phyloP scores from a whole-genome alignment of 768 basidiomycete species.

The Macrolepiota albuminosa region DNA sequence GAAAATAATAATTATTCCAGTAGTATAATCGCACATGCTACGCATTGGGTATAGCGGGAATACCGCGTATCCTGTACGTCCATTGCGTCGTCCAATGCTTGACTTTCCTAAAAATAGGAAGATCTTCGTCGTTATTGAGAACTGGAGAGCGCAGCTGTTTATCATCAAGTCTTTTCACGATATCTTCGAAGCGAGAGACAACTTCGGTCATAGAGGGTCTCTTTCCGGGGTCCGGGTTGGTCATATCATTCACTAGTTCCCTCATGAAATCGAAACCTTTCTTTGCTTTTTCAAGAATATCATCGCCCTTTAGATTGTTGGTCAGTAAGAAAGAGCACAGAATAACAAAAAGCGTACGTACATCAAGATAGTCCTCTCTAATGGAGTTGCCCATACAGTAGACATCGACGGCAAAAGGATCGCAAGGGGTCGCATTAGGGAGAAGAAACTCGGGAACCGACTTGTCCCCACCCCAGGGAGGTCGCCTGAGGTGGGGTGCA shows the following conservation, averaged over 20 bases:
- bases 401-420: slow-evolving; percentile 33
- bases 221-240: slow-evolving; percentile 25
- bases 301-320: not conserved
- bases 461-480: slow-evolving; percentile 35
- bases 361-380: slow-evolving; percentile 11
- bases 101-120: not conserved
- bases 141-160: slow-evolving; percentile 26
- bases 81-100: slow-evolving; percentile 7
- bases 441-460: slow-evolving; percentile 27
- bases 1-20: not conserved
- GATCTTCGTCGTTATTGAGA: not conserved
- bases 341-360: not conserved
- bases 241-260: slow-evolving; percentile 29
- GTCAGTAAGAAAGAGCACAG: not conserved
- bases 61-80: not conserved
- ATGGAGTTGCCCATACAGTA: slow-evolving; percentile 33
- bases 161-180: slow-evolving; percentile 19
- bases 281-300: not conserved
- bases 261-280: slow-evolving; percentile 26
- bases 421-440: slow-evolving; percentile 15
- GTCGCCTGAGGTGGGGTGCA: slow-evolving; percentile 11
- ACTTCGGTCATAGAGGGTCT: slow-evolving; percentile 34
- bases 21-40: not conserved
- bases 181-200: slow-evolving; percentile 24
- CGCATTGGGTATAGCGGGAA: slow-evolving; percentile 6